A percentile compares a stretch with the other conserved stretches of the same genome.
Conservation (phyloP, 805 yeast genomes). For the Wickerhamiella siamensis region DNA sequence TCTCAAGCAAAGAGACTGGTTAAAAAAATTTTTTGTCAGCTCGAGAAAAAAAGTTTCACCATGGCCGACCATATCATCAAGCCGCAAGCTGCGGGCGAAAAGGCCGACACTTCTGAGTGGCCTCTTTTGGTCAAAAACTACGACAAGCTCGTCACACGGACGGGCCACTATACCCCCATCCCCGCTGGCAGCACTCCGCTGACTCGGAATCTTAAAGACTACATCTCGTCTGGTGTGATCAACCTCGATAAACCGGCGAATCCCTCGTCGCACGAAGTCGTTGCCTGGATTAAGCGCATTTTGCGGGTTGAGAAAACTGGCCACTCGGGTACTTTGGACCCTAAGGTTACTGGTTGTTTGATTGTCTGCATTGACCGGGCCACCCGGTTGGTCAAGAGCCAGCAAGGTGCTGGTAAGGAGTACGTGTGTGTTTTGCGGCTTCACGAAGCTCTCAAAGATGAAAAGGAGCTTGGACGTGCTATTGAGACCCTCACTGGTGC, state of each 20-base stretch:
- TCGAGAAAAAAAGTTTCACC: slow-evolving; percentile 3
- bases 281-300: slow-evolving; percentile 96
- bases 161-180: slow-evolving; percentile 95
- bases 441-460: slow-evolving; percentile 84
- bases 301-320: slow-evolving; percentile 95
- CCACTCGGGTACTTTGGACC: slow-evolving; percentile 98
- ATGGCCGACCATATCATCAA: slow-evolving; percentile 58
- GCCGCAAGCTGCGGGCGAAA: slow-evolving; percentile 65
- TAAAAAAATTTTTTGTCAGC: neutral
- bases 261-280: slow-evolving; percentile 98
- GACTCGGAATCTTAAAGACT: slow-evolving; percentile 82
- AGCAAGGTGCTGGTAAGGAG: slow-evolving; percentile 99
- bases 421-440: slow-evolving; percentile 94
- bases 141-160: slow-evolving; percentile 85
- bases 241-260: slow-evolving; percentile 96
- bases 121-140: slow-evolving; percentile 86
- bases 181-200: slow-evolving; percentile 92
- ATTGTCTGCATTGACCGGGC: slow-evolving; percentile 98
- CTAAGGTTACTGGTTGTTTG: slow-evolving; percentile 96
- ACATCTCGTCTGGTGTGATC: slow-evolving; percentile 88
- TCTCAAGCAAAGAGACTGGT: too few species aligned
- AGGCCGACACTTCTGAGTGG: slow-evolving; percentile 86
- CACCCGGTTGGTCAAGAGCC: slow-evolving; percentile 93
- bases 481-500: slow-evolving; percentile 97
- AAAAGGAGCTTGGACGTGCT: slow-evolving; percentile 72